phyloP scores from a whole-genome alignment of 768 basidiomycete genomes.

The Cystobasidium onofrii region DNA sequence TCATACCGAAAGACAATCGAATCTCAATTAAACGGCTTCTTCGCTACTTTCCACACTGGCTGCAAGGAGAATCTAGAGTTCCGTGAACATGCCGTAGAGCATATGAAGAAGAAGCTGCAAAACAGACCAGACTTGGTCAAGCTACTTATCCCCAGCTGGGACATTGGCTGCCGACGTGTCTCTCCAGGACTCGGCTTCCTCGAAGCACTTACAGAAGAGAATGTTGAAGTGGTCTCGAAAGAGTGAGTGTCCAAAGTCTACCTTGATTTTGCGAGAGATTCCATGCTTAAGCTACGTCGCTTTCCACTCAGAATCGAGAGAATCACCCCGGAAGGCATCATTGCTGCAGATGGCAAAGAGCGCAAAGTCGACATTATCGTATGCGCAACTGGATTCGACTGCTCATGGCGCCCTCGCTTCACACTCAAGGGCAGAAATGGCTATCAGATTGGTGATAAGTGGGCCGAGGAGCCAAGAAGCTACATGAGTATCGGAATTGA shows the following conservation, averaged over 20 bases:
- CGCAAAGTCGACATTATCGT: slow-evolving; percentile 34
- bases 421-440: slow-evolving; percentile 19
- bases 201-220: slow-evolving; percentile 26
- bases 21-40: neutral
- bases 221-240: slow-evolving; percentile 26
- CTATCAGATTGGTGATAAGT: slow-evolving; percentile 23
- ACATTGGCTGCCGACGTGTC: slow-evolving; percentile 26
- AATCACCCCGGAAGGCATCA: slow-evolving; percentile 27
- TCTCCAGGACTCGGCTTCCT: slow-evolving; percentile 34
- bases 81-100: neutral
- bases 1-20: slow-evolving; percentile 18
- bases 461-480: slow-evolving; percentile 25
- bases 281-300: neutral
- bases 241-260: neutral
- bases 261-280: neutral
- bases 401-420: slow-evolving; percentile 29
- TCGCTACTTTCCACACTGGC: slow-evolving; percentile 13
- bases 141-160: slow-evolving; percentile 26
- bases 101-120: slow-evolving; percentile 27
- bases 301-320: neutral
- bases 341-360: slow-evolving; percentile 28
- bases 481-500: slow-evolving; percentile 32
- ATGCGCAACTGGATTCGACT: slow-evolving; percentile 39
- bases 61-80: slow-evolving; percentile 1
- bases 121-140: slow-evolving; percentile 15